Evolutionary conservation across 176 grass and related monocot genomes (phyloP), one percentile per base, ranked within the genome.

Genomic region (Poa annua): DNA sequence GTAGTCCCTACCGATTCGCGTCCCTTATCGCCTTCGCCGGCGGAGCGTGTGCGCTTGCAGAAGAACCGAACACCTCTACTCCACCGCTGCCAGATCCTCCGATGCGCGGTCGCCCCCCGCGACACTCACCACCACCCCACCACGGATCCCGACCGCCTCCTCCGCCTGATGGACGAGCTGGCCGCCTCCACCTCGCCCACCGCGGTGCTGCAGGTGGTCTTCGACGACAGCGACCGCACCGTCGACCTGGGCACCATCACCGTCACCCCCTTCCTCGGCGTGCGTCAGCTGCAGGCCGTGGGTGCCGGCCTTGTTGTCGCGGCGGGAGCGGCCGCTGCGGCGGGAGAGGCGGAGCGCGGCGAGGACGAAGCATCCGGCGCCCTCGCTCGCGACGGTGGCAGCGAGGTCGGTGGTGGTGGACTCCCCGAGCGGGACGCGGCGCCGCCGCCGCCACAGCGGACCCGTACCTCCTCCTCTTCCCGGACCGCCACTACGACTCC

Each of bases 171-270:
- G 79, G 91, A 80, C 15, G 82, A 80, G 12, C 38, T 88, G 17
- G 41, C 79, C 4, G 7, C 55, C 32, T 52, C 82, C 15, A 79
- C 86, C 42, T 71, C 55, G 17, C 39, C 79, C 11, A 0, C n/a
- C 3, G 71, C 71, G 16, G 76, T 74, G 22, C 71, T 97, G 11
- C 90, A 90, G 11, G 86, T 98, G 20, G 60, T 95, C 1, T 86
- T 95, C 85, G 81, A 87, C 32, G 92, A 97, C 62, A 90, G 92
- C 52, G 90, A 86, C 14, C 75, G 79, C 75, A 89, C 55, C 86
- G 60, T 94, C 6, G 85, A 98, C 60, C 54, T 98, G n/a, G 95
- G 95, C 75, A 91, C 78, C 2, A 74, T 94, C 10, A 49, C 88
- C 25, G 84, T 98, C 4, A 59, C 78, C 19, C 89, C 92, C 0